Evolutionary conservation across 2,329 filamentous ascomycete species (phyloP), one percentile per base, ranked within the genome.

Genomic region (Trichophyton equinum): DNA sequence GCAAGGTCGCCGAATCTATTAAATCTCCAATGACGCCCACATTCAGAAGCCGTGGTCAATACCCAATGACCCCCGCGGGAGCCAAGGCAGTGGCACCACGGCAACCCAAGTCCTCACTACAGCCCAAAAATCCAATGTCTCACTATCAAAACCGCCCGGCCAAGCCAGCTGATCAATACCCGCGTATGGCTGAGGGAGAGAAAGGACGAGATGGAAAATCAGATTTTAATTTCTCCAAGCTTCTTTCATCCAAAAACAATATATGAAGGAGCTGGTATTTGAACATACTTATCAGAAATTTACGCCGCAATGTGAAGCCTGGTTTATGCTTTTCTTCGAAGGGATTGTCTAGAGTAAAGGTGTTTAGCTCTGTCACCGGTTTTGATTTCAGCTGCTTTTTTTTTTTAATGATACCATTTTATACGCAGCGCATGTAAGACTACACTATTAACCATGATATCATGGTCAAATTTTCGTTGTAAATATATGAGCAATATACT

Each of bases 1-100:
- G 78, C 4, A 66, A 66, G 9, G 66, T 72, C n/a, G 62, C 64
- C 1, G 66, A 65, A n/a, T 55, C 60, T 7, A 57, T 61, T 9
- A 63, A 60, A 56, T 61, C 62, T 18, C 63, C 55, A 3, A n/a
- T 58, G 40, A 58, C 60, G 13, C 60, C 60, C n/a, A 46, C 27
- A n/a, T 46, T 42, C 13, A 42, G 33, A 18, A 18, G 40, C n/a
- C 42, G 25, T 3, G 11, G 8, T 20, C 15, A 44, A n/a, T 18
- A 42, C 20, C 57, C 57, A 22, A 33, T 33, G 42, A 33, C 57
- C 13, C 38, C 57, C 11, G 40, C 38, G 3, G 57, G 42, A 4
- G 57, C 57, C 5, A 33, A 15, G 18, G 27, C 25, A 3, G 46
- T 25, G 9, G 38, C 18, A 27, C 25, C 57, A 4, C 38, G 27